These are phyloP conservation scores for Moesziomyces aphidis DNA, from an alignment of 1,284 basidiomycete species.

Conservation along the genomic window DNA sequence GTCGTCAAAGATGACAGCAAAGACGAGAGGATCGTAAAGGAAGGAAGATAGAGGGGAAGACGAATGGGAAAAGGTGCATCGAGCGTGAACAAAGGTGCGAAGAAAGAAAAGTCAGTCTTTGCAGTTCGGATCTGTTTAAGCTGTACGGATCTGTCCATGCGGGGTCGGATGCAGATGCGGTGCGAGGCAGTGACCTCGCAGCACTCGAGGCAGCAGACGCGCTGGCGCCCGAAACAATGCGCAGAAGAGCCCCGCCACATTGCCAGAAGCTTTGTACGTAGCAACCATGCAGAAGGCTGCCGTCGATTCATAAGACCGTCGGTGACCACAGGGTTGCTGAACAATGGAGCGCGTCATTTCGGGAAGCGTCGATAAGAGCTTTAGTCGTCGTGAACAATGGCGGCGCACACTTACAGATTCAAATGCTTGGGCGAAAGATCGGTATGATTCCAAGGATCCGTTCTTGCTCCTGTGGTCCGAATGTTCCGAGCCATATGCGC, in stretches of 20 bases:
- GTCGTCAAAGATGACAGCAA: background rate
- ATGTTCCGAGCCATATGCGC: background rate
- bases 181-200: background rate
- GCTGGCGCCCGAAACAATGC: conserved; percentile 4
- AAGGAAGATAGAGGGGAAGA: background rate
- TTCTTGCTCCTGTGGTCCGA: conserved; percentile 7
- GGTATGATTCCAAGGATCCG: conserved; percentile 13
- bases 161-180: background rate
- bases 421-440: conserved; percentile 2
- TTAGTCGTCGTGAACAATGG: background rate
- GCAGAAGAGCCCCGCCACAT: conserved; percentile 1
- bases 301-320: conserved; percentile 15
- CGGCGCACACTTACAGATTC: conserved; percentile 23
- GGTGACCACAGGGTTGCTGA: background rate
- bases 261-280: conserved; percentile 8
- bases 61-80: background rate
- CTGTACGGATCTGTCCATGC: background rate
- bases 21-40: background rate
- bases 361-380: conserved; percentile 1
- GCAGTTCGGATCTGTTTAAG: too few species aligned
- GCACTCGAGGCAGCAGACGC: background rate
- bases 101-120: background rate
- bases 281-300: conserved; percentile 1
- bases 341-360: conserved; percentile 8
- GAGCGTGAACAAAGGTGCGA: background rate